Conservation (phyloP, 768 basidiomycete species). For the Leccinum sublutescens region DNA sequence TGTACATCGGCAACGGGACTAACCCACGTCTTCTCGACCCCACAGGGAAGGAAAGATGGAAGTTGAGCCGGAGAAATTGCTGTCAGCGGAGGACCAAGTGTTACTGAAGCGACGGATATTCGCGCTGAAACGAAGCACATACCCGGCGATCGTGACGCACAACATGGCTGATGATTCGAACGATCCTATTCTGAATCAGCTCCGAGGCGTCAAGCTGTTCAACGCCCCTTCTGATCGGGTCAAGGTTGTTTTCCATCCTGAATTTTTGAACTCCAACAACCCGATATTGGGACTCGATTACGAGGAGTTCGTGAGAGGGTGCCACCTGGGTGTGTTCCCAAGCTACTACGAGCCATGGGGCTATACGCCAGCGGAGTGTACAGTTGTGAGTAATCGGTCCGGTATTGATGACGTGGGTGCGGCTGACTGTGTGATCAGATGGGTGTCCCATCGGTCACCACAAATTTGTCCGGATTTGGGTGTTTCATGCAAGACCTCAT, state of each 20-base stretch:
- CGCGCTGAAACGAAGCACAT: conserved; percentile 89
- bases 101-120: conserved; percentile 95
- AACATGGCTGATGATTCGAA: conserved; percentile 94
- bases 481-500: conserved; percentile 99
- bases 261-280: conserved; percentile 97
- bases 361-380: conserved; percentile 97
- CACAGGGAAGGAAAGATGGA: conserved; percentile 69
- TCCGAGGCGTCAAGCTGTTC: conserved; percentile 92
- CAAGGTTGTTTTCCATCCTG: conserved; percentile 97
- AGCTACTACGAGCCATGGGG: conserved; percentile 98
- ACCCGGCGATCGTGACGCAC: conserved; percentile 97
- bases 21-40: not conserved
- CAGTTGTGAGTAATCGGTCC: conserved; percentile 65
- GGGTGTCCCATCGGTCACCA: conserved; percentile 97
- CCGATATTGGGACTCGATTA: conserved; percentile 97
- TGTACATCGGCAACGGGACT: not conserved
- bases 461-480: conserved; percentile 96
- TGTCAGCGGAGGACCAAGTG: conserved; percentile 91
- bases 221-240: conserved; percentile 87
- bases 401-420: conserved; percentile 1
- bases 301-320: conserved; percentile 98
- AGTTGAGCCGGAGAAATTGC: conserved; percentile 70
- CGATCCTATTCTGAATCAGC: conserved; percentile 94
- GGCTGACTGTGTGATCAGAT: conserved; percentile 50
- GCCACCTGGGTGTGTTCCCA: conserved; percentile 98